Percentiles rank a stretch among this genome's conserved stretches.
phyloP scores from a whole-genome alignment of 78 protist genomes.

The Dictyostelium citrinum region DNA sequence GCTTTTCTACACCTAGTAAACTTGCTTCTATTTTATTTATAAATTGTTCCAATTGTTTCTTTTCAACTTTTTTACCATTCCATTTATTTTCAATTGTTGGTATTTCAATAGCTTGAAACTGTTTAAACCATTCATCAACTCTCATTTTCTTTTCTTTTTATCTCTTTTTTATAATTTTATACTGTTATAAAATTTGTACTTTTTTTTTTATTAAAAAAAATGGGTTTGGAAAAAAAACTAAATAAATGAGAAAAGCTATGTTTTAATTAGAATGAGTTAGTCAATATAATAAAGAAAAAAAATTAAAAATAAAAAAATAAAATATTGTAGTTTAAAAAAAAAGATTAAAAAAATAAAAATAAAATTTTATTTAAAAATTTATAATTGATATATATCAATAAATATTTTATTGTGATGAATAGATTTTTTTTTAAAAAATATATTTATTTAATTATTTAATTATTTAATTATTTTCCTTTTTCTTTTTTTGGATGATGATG shows the following conservation, averaged over 20 bases:
- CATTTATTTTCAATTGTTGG: constrained; percentile 13
- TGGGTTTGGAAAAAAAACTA: no score
- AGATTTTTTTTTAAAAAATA: neutral
- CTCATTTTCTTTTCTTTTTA: neutral
- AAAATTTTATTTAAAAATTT: no score
- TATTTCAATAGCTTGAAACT: constrained; percentile 12
- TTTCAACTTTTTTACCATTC: constrained; percentile 16
- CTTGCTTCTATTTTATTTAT: neutral
- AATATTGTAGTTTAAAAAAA: no score
- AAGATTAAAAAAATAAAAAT: neutral
- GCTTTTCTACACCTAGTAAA: neutral
- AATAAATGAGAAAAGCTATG: no score
- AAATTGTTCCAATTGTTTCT: constrained; percentile 26
- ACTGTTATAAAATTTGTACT: no score
- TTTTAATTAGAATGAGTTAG: no score
- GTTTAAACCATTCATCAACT: constrained; percentile 48
- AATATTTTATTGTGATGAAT: neutral
- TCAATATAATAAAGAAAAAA: no score
- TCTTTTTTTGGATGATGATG: neutral
- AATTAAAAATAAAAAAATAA: no score
- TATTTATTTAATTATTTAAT: neutral
- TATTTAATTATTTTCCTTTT: neutral
- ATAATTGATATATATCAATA: no score
- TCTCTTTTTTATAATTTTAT: no score
- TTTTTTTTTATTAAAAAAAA: no score